phyloP scores from a whole-genome alignment of 2,329 filamentous ascomycete genomes.

The Sporothrix mexicana region DNA sequence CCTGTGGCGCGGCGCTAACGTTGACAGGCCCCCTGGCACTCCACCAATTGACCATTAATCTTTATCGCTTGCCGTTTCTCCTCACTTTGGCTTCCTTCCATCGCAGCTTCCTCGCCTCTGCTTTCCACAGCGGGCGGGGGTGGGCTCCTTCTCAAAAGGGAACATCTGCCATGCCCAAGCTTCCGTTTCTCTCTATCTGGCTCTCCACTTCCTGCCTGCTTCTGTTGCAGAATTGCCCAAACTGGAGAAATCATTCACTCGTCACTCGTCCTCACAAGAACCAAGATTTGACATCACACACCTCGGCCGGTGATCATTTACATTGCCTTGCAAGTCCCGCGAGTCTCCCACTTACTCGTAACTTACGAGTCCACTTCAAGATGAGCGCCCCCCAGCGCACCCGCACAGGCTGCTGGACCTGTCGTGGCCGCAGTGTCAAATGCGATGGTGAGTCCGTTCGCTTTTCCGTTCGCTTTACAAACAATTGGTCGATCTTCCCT shows the following conservation, averaged over 20 bases:
- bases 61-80: background rate
- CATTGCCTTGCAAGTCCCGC: background rate
- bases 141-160: constrained; percentile 5
- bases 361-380: background rate
- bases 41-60: background rate
- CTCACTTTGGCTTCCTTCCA: background rate
- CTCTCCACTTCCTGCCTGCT: constrained; percentile 11
- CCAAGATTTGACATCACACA: background rate
- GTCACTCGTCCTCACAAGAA: background rate
- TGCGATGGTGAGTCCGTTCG: constrained; percentile 22
- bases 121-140: constrained; percentile 3
- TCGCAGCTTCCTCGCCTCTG: constrained; percentile 8
- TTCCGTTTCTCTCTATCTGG: background rate
- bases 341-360: too few species aligned
- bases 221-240: background rate
- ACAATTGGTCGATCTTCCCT: background rate
- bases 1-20: background rate
- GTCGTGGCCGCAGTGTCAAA: constrained; percentile 31
- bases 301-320: background rate
- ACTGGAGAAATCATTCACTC: background rate
- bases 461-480: background rate
- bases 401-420: constrained; percentile 31
- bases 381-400: constrained; percentile 22
- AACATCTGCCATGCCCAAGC: too few species aligned
- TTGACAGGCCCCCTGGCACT: constrained; percentile 7